These are phyloP conservation scores for Pyrus hybrid DNA, from an alignment of 331 rosid genomes.

Conservation along the genomic window DNA sequence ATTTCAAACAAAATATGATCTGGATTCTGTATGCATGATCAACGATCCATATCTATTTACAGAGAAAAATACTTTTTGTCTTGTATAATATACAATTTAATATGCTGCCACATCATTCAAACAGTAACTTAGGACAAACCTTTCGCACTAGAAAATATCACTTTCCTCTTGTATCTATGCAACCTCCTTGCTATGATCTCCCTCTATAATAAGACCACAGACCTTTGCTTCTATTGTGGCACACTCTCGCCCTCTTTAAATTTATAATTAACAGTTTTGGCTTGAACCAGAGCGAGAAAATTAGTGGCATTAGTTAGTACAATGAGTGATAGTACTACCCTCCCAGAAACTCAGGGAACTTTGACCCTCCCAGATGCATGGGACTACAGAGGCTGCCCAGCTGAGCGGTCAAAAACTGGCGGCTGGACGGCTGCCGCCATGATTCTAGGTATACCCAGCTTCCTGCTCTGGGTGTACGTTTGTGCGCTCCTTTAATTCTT, in stretches of 20 bases:
- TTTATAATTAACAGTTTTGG: not conserved
- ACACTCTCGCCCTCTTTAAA: not conserved
- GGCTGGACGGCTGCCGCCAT: constrained; percentile 80
- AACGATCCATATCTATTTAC: too few species aligned
- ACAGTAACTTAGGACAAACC: not conserved
- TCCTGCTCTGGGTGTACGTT: not conserved
- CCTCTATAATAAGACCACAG: not conserved
- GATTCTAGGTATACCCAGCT: constrained; percentile 50
- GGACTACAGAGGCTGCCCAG: constrained; percentile 66
- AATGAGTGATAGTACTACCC: constrained; percentile 12
- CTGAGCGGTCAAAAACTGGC: constrained; percentile 58
- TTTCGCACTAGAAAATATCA: not conserved
- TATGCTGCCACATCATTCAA: not conserved
- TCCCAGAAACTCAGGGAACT: constrained; percentile 42
- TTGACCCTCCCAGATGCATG: constrained; percentile 56
- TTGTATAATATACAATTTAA: too few species aligned
- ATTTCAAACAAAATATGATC: too few species aligned
- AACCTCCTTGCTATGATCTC: not conserved
- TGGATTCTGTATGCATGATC: too few species aligned
- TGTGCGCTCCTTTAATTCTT: not conserved
- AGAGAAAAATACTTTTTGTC: too few species aligned
- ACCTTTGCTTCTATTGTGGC: not conserved
- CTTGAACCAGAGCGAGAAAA: not conserved
- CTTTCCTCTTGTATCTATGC: not conserved
- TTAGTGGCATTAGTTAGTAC: not conserved